These are phyloP conservation scores for Boletus speciosus DNA, from an alignment of 768 basidiomycete species.

Conservation along the genomic window DNA sequence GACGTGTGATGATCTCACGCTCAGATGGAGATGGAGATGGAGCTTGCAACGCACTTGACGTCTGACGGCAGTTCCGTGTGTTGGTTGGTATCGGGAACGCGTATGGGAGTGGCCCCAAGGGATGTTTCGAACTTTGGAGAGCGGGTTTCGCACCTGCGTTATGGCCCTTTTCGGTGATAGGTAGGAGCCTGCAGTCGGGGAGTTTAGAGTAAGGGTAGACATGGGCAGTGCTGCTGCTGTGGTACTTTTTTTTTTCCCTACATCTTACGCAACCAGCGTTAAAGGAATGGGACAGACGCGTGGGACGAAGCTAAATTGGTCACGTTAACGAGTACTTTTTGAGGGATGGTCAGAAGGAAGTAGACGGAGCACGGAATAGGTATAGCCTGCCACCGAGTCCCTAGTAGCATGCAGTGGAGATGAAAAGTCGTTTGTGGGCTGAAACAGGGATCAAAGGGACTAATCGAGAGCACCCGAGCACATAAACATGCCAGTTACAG, in stretches of 20 bases:
- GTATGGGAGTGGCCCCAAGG: too few species aligned
- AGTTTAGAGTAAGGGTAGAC: background rate
- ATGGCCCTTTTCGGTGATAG: background rate
- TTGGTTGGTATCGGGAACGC: too few species aligned
- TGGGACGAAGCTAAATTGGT: background rate
- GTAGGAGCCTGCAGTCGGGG: background rate
- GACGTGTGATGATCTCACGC: slow-evolving; percentile 4
- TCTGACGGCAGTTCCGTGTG: slow-evolving; percentile 1
- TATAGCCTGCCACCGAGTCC: background rate
- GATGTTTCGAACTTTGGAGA: slow-evolving; percentile 6
- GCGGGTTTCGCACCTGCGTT: background rate
- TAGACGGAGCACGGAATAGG: background rate
- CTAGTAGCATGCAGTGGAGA: background rate
- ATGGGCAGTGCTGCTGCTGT: slow-evolving; percentile 9
- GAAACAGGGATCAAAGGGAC: slow-evolving; percentile 15
- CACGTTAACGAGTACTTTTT: background rate
- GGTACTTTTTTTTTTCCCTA: background rate
- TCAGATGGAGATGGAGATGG: background rate
- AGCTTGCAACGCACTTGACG: slow-evolving; percentile 7
- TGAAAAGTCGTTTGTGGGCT: background rate
- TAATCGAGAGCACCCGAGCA: background rate
- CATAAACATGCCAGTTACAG: background rate
- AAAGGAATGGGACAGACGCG: background rate
- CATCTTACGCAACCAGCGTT: slow-evolving; percentile 8
- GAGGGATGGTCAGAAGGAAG: background rate